Evolutionary conservation across 2,329 filamentous ascomycete species (phyloP), one percentile per base, ranked within the genome.

Genomic region (Zalaria sp.): DNA sequence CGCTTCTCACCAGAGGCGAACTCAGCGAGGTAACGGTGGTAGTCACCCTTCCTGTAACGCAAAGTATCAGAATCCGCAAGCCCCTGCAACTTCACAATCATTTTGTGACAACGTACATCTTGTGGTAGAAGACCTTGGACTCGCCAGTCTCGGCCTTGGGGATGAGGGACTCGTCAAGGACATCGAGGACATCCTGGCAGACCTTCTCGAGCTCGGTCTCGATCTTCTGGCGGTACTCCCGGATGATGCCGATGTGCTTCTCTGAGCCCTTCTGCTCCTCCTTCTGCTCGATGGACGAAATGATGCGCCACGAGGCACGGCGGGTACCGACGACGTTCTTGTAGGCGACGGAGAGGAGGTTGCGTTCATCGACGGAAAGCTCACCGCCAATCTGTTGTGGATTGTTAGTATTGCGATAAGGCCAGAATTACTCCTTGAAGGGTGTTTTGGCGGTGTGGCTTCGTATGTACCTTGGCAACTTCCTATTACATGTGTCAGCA

Each of bases 101-200:
- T 35, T 5, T 28, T 37, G 28, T 28, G 28, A 31, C 7, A 40
- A 75, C 84, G 57, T 72, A 95, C 89, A 96, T 96, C 81, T 96
- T 96, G 82, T 95, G 88, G 75, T 96, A 96, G 71, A 96, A 96
- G 64, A 96, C 89, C 81, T 95, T 96, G 66, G 87, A 94, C 77
- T 96, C 89, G 72, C 89, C 89, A 53, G 85, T 83, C 69, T 91
- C 83, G 62, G 89, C 89, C 69, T 91, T 89, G 67, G 88, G 88
- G 63, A 96, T 96, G 60, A 96, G 75, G 63, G 79, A 81, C 61
- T 94, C 75, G 65, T 95, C 88, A 53, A 96, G 76, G 56, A 96
- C 89, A 58, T 94, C 82, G 55, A 96, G 82, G 55, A 95, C 86
- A 72, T 96, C 89, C 72, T 95, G 80, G 79, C 89, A 96, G 69